Base-by-base conservation (phyloP, 257 asterid species). In the Gardenia jasminoides region DNA sequence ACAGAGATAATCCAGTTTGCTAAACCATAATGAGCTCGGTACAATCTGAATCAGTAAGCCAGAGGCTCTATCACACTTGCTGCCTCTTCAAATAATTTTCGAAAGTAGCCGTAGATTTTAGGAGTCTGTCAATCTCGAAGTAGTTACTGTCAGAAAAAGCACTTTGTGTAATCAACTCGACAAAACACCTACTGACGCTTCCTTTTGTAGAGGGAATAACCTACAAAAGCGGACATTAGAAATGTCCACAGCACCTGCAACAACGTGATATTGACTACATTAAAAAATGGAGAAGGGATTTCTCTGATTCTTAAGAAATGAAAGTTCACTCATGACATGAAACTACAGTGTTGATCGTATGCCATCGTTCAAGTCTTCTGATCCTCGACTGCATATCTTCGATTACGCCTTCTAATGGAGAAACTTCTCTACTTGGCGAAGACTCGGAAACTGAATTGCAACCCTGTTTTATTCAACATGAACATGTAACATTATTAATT, bases 211-310 rank as follows among this genome's bases (percentile, higher is more conserved):
- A 96, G 91, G 0, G 98, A 92, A 83, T 96, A 96, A 75, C 99
- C 99, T 22, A 96, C 92, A 84, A 96, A 90, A 0, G 98, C 97
- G 41, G 99, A 96, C 97, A 96, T 91, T 61, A 93, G 81, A 90
- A 93, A 93, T 69, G 99, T 96, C 98, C 97, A 96, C 43, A 96
- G 93, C 76, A 96, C 96, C 99, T 96, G 90, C 82, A 36, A 79
- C 5, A 66, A 66, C 16, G 65, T 22, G 64, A 73, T 22, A 39
- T 30, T 41, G 36, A 28, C 26, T 39, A 30, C 1, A 17, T 26
- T 48, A 52, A 36, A 39, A 13, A 67, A 22, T 26, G 41, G 41
- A 10, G 28, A 77, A 44, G 12, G 28, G 47, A 4, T 9, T 17
- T 11, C 31, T 4, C 17, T 13, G 9, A 0, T 44, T 28, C 70